Base-by-base conservation (phyloP, 306 rosid species). In the Vigna radiata region DNA sequence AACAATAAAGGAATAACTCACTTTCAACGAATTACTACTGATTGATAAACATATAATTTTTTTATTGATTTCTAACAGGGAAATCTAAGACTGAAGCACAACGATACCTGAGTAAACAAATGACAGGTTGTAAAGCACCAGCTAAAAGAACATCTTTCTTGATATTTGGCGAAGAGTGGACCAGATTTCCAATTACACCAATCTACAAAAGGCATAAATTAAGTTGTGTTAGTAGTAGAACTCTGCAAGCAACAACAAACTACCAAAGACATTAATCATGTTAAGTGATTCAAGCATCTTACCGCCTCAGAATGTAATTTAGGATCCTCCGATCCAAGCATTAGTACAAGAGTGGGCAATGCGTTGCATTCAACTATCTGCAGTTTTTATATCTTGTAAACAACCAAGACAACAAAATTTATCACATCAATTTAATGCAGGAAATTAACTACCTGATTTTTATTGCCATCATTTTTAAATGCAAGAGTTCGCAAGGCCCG, bases 51-150 rank as follows among this genome's bases (percentile, higher is more conserved):
- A 76, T 11, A 12, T 68, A 25, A 60, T 58, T 74, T 2, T 76
- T 15, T 16, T 8, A n/a, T 9, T 36, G 56, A 70, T 55, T 55
- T 49, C 44, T 49, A 29, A 55, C 3, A 3, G 39, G 23, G 39
- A 5, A 27, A 41, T 14, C n/a, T 21, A 76, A 61, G 33, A 18
- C 6, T n/a, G 3, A 54, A 66, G 59, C 58, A 67, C 46, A 75
- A 44, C 56, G 50, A 54, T 68, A 92, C 96, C 96, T 66, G 27
- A 92, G 88, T 46, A 83, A 75, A 41, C 73, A 75, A 72, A 92
- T 92, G 48, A 90, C 82, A 72, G 96, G 97, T 74, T 92, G 97
- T 29, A 92, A 85, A 49, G 89, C 97, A 67, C 93, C 96, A 10
- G 86, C 93, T 7, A 25, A 75, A 78, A 90, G 87, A 81, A 90